A percentile compares a stretch with the other conserved stretches of the same genome.
phyloP scores from a whole-genome alignment of 305 asterid genomes.

The Caryopteris hybrid region DNA sequence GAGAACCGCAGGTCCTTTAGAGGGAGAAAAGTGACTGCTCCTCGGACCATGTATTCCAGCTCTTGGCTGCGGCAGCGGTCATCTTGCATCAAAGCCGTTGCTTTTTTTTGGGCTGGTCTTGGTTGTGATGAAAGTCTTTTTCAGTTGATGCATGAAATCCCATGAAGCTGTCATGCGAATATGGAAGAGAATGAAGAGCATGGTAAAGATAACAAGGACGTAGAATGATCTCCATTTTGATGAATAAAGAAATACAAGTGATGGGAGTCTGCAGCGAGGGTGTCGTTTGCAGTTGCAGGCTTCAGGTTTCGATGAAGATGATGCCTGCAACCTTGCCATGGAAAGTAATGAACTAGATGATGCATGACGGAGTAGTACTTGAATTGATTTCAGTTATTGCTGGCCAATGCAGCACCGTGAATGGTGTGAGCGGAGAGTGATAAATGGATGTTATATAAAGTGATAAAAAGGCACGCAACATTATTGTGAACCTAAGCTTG shows the following conservation, averaged over 20 bases:
- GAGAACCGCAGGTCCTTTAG: conserved; percentile 65
- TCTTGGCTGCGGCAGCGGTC: conserved; percentile 22
- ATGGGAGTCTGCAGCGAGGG: conserved; percentile 9
- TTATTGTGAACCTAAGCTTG: too few relatives aligned
- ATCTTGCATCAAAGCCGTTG: neutral
- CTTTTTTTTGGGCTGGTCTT: too few relatives aligned
- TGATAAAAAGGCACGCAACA: too few relatives aligned
- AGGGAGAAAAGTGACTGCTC: conserved; percentile 63
- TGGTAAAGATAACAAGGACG: conserved; percentile 26
- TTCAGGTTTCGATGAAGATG: conserved; percentile 12
- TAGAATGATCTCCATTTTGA: conserved; percentile 25
- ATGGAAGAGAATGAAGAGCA: conserved; percentile 34
- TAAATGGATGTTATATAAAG: too few relatives aligned
- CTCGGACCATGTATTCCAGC: too few relatives aligned
- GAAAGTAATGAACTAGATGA: neutral
- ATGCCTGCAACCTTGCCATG: conserved; percentile 3
- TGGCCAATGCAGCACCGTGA: too few relatives aligned
- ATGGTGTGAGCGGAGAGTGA: too few relatives aligned
- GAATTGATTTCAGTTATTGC: too few relatives aligned
- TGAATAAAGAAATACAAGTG: neutral
- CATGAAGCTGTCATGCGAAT: conserved; percentile 23
- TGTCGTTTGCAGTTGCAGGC: neutral
- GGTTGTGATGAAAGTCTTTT: too few relatives aligned
- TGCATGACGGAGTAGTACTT: too few relatives aligned
- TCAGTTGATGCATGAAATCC: conserved; percentile 23